Evolutionary conservation across 345 rosid genomes (phyloP).

Genomic region (Litchi chinensis): DNA sequence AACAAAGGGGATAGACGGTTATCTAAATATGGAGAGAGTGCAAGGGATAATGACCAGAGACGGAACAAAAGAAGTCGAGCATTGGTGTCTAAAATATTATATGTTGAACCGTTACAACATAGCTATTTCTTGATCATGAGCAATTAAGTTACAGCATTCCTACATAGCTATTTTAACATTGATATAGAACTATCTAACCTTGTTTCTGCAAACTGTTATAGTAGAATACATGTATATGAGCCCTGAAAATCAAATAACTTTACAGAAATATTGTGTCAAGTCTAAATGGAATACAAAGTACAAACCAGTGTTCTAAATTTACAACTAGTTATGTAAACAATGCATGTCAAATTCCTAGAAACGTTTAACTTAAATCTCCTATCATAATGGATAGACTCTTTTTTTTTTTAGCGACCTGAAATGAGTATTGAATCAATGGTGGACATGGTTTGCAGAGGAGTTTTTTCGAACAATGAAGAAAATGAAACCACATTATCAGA

Average conservation of each 20-base stretch:
- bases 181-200: no score
- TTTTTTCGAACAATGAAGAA: neutral
- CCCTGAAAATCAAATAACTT: neutral
- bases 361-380: neutral
- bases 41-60: no score
- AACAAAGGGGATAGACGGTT: no score
- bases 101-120: no score
- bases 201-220: no score
- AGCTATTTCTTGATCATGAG: no score
- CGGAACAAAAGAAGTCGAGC: no score
- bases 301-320: neutral
- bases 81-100: no score
- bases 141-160: no score
- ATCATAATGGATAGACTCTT: neutral
- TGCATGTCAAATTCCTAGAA: neutral
- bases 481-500: neutral
- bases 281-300: neutral
- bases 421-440: conserved; percentile 29
- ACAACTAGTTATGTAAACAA: neutral
- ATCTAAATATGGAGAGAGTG: no score
- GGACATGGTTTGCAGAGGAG: conserved; percentile 24
- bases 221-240: neutral
- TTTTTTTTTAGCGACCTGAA: conserved; percentile 21
- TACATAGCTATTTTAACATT: no score
- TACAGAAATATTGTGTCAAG: conserved; percentile 33